phyloP scores from a whole-genome alignment of 2,329 filamentous ascomycete genomes.

The Aureobasidium mangrovei region DNA sequence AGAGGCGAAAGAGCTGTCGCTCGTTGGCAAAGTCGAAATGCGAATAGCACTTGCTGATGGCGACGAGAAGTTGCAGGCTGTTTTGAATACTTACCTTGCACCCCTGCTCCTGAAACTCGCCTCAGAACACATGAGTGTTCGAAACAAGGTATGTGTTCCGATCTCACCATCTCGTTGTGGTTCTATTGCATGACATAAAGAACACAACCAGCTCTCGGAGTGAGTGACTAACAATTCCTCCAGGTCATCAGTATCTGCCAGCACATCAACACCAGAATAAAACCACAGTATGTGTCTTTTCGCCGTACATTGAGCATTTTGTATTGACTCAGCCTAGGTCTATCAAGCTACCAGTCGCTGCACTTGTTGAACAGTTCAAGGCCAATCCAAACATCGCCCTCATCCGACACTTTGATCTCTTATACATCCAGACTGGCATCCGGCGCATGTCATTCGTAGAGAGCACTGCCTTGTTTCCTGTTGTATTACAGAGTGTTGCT shows the following conservation, averaged over 20 bases:
- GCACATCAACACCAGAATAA: conserved; percentile 59
- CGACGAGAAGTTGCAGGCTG: conserved; percentile 69
- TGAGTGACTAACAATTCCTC: neutral
- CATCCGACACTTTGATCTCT: conserved; percentile 78
- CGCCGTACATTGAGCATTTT: conserved; percentile 15
- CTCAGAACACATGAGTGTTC: conserved; percentile 70
- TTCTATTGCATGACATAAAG: neutral
- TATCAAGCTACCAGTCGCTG: conserved; percentile 74
- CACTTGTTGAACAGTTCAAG: conserved; percentile 83
- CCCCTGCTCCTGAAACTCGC: conserved; percentile 78
- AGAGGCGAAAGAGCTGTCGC: conserved; percentile 66
- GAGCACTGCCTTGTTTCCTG: conserved; percentile 63
- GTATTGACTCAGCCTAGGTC: conserved; percentile 28
- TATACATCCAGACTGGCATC: conserved; percentile 81
- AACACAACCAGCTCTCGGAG: neutral
- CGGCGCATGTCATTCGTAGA: conserved; percentile 52
- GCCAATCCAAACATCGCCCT: conserved; percentile 57
- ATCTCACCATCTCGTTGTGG: neutral
- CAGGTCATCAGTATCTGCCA: conserved; percentile 60
- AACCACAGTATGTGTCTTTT: conserved; percentile 38
- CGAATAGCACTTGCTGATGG: conserved; percentile 74
- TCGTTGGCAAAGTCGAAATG: conserved; percentile 79
- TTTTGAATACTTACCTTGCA: conserved; percentile 70
- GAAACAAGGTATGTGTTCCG: conserved; percentile 55
- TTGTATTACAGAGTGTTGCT: conserved; percentile 58